Conservation (phyloP, 2,329 filamentous ascomycete species). For the Alternaria brassicae region DNA sequence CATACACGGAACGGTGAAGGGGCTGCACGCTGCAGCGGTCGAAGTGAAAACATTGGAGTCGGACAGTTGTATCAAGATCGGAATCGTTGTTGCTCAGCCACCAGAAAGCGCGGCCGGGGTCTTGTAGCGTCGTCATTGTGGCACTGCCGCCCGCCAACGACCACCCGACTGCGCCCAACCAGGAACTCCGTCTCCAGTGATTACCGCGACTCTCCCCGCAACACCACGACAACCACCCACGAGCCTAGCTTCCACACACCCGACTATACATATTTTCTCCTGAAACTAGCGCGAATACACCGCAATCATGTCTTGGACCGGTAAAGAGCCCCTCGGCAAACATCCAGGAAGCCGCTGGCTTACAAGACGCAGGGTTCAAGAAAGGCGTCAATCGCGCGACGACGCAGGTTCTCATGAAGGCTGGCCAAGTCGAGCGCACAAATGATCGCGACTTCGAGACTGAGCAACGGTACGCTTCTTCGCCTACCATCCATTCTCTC, state of each 20-base stretch:
- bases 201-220: slow-evolving; percentile 7
- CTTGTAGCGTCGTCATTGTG: slow-evolving; percentile 39
- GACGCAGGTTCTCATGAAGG: slow-evolving; percentile 99
- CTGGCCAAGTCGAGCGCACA: slow-evolving; percentile 95
- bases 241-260: not conserved
- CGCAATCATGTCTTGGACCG: slow-evolving; percentile 62
- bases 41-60: slow-evolving; percentile 33
- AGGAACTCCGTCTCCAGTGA: slow-evolving; percentile 17
- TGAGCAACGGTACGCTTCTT: slow-evolving; percentile 74
- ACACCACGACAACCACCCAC: slow-evolving; percentile 4
- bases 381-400: slow-evolving; percentile 98
- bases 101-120: slow-evolving; percentile 19
- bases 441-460: slow-evolving; percentile 99
- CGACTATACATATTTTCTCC: not conserved
- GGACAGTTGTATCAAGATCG: slow-evolving; percentile 5
- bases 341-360: slow-evolving; percentile 25
- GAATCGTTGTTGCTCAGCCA: slow-evolving; percentile 20
- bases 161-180: slow-evolving; percentile 17
- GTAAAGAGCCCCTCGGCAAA: slow-evolving; percentile 51
- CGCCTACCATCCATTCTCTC: slow-evolving; percentile 8
- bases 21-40: slow-evolving; percentile 27
- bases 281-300: slow-evolving; percentile 8
- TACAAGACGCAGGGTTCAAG: slow-evolving; percentile 71
- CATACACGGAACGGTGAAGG: slow-evolving; percentile 13
- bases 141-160: slow-evolving; percentile 29